phyloP scores from a whole-genome alignment of 208 protist species.

The Leishmania mexicana region DNA sequence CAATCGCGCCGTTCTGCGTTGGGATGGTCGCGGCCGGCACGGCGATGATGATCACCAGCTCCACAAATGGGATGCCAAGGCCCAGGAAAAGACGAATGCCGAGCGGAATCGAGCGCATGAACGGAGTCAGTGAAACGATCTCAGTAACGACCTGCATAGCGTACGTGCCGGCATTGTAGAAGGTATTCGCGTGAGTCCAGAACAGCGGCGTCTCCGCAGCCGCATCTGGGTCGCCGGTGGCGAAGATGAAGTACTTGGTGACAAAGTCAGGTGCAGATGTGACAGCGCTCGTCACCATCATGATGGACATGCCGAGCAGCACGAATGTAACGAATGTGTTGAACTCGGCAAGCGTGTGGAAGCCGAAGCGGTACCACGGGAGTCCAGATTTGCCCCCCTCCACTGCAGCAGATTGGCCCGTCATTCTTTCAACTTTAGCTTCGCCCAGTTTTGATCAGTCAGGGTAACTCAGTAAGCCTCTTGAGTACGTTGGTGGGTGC shows the following conservation, averaged over 20 bases:
- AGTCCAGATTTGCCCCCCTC: background rate
- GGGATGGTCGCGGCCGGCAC: constrained; percentile 43
- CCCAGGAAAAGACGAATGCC: constrained; percentile 48
- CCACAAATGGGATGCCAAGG: constrained; percentile 53
- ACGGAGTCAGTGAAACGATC: constrained; percentile 45
- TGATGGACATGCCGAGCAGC: constrained; percentile 81
- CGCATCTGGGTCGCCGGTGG: constrained; percentile 49
- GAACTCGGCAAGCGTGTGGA: constrained; percentile 63
- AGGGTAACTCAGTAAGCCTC: background rate
- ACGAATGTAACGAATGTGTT: constrained; percentile 83
- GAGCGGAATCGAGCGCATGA: constrained; percentile 59
- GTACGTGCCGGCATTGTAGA: constrained; percentile 80
- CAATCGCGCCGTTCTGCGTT: constrained; percentile 59
- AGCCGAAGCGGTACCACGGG: constrained; percentile 49
- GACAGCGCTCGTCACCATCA: constrained; percentile 88
- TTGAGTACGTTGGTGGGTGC: background rate
- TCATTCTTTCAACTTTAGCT: constrained; percentile 10
- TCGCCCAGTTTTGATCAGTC: background rate
- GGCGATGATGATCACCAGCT: constrained; percentile 67
- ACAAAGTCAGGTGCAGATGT: constrained; percentile 84
- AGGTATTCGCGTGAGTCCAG: constrained; percentile 80
- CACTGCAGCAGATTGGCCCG: background rate
- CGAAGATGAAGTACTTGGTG: constrained; percentile 74
- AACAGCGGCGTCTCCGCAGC: constrained; percentile 44
- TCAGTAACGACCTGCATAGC: constrained; percentile 61